A percentile compares a stretch with the other conserved stretches of the same genome.
phyloP scores from a whole-genome alignment of 805 yeast genomes.

The Starmerella apis region DNA sequence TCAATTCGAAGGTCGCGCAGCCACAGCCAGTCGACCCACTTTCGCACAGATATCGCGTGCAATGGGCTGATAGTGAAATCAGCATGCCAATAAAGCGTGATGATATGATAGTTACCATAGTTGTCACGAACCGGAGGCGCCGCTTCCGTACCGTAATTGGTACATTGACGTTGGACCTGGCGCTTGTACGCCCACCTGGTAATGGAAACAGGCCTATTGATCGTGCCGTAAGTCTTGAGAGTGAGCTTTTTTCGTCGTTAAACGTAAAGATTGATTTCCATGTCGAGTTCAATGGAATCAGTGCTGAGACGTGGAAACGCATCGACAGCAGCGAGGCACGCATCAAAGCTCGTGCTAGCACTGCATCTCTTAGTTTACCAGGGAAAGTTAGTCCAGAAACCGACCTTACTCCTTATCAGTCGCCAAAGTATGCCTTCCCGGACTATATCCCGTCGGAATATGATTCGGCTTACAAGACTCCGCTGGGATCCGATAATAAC shows the following conservation, averaged over 20 bases:
- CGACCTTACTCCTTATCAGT: neutral
- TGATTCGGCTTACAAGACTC: neutral
- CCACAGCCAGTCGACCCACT: constrained; percentile 27
- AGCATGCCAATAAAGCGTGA: constrained; percentile 10
- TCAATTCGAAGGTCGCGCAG: constrained; percentile 14
- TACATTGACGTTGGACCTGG: constrained; percentile 16
- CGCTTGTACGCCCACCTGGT: constrained; percentile 10
- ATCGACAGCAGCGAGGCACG: constrained; percentile 1
- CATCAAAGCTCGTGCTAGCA: neutral
- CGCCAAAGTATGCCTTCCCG: neutral
- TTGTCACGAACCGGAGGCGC: constrained; percentile 21
- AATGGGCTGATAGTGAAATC: constrained; percentile 23
- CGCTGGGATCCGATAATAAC: neutral
- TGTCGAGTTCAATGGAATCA: constrained; percentile 5
- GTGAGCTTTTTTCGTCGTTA: constrained; percentile 13
- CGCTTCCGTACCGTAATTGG: constrained; percentile 25
- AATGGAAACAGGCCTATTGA: constrained; percentile 1
- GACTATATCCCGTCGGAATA: neutral
- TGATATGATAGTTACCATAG: constrained; percentile 11
- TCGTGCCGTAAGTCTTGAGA: constrained; percentile 16
- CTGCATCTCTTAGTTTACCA: neutral
- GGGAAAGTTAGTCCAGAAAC: neutral
- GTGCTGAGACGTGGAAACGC: constrained; percentile 3
- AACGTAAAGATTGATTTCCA: constrained; percentile 4
- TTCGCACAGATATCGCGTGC: constrained; percentile 21